Conservation (phyloP, 2,329 filamentous ascomycete genomes). For the Bipolaris cookei region DNA sequence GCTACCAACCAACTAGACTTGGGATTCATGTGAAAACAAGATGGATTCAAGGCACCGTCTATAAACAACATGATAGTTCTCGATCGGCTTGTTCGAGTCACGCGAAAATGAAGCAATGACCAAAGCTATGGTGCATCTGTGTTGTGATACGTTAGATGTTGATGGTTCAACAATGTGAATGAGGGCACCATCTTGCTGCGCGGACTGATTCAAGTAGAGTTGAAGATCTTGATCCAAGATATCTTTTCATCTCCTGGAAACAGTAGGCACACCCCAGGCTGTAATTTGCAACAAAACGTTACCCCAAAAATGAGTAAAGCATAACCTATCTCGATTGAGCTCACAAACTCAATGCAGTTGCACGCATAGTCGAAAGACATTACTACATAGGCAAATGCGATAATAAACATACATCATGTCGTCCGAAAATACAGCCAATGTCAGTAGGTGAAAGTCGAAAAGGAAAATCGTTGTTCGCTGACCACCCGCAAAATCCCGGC, state of each 20-base stretch:
- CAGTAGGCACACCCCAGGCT: not conserved
- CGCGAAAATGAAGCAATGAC: constrained; percentile 38
- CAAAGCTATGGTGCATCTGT: not conserved
- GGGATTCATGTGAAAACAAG: constrained; percentile 3
- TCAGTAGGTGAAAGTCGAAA: not conserved
- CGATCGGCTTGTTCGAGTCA: constrained; percentile 24
- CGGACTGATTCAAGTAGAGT: not conserved
- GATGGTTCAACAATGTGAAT: not conserved
- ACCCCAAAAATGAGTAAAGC: not conserved
- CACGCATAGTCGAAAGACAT: not conserved
- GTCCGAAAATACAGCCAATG: no score
- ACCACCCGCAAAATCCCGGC: constrained; percentile 34
- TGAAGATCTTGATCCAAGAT: not conserved
- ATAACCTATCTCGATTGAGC: no score
- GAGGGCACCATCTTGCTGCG: not conserved
- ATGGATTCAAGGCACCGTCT: not conserved
- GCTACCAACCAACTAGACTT: constrained; percentile 61
- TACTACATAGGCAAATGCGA: not conserved
- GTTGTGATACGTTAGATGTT: not conserved
- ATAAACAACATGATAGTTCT: constrained; percentile 17
- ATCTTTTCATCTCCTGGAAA: no score
- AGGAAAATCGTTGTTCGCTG: constrained; percentile 14
- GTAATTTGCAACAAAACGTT: not conserved
- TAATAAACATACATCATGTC: not conserved
- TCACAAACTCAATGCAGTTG: no score